These are phyloP conservation scores for Lachnellula suecica DNA, from an alignment of 2,329 filamentous ascomycete species.

Conservation along the genomic window DNA sequence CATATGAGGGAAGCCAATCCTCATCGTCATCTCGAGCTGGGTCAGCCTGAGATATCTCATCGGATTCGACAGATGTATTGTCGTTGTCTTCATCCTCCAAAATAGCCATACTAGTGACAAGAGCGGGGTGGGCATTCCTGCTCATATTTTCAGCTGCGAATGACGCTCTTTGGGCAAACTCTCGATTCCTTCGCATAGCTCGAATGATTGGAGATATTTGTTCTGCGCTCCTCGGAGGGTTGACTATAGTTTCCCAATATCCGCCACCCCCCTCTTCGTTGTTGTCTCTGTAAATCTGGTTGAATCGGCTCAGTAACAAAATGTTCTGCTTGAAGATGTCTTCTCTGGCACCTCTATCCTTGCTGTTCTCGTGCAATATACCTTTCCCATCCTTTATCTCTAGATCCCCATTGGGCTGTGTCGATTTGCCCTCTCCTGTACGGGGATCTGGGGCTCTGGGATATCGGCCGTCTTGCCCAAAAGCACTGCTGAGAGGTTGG, in stretches of 20 bases:
- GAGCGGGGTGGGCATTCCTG: slow-evolving; percentile 8
- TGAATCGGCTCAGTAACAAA: slow-evolving; percentile 43
- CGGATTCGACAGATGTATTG: slow-evolving; percentile 12
- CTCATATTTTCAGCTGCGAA: slow-evolving; percentile 1
- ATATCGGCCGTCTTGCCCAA: slow-evolving; percentile 70
- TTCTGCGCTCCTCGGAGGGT: slow-evolving; percentile 25
- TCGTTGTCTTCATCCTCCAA: slow-evolving; percentile 8
- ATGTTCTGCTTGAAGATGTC: slow-evolving; percentile 50
- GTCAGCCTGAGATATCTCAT: slow-evolving; percentile 9
- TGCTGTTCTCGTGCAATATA: slow-evolving; percentile 57
- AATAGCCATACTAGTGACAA: background rate
- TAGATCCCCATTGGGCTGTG: slow-evolving; percentile 61
- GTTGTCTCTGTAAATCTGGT: slow-evolving; percentile 12
- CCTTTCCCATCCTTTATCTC: slow-evolving; percentile 60
- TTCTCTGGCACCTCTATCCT: slow-evolving; percentile 60
- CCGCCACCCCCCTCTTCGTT: slow-evolving; percentile 12
- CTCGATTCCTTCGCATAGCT: slow-evolving; percentile 17
- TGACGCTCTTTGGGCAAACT: slow-evolving; percentile 5
- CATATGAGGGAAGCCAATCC: slow-evolving; percentile 25
- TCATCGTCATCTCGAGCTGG: slow-evolving; percentile 11
- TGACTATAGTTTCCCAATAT: slow-evolving; percentile 30
- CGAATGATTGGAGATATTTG: slow-evolving; percentile 20
- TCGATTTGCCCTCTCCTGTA: slow-evolving; percentile 63
- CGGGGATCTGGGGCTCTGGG: slow-evolving; percentile 61
- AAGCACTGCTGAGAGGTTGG: slow-evolving; percentile 72